Evolutionary conservation across 148 eudicot genomes (phyloP), one percentile per base, ranked within the genome.

Genomic region (Polygonum maritimum): DNA sequence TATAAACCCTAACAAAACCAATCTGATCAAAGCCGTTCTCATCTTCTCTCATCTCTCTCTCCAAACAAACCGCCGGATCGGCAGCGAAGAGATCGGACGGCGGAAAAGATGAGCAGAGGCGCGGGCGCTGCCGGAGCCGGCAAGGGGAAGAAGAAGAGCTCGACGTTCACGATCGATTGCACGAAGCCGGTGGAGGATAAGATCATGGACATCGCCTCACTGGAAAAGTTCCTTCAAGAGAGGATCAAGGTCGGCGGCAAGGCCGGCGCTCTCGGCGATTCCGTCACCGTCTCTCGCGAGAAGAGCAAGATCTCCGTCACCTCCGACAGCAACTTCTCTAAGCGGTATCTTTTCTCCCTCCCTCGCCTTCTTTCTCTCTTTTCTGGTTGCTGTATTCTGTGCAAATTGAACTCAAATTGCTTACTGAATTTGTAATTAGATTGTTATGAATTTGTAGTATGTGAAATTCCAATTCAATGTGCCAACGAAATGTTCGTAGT

Each of bases 181-280:
- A 48, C 83, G 9, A 89, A 89, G 83, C 93, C 93, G 15, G 93
- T 88, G 9, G 93, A 89, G 74, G 93, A 89, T 69, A 88, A 88
- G 84, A 89, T 89, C 78, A 89, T 89, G 93, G 93, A 89, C 63
- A 89, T 89, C 18, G 89, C 91, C 21, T 89, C 93, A 0, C 86
- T 89, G 3, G 93, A 89, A 75, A 89, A 89, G 89, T 89, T 89
- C 71, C 82, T 89, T 21, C 93, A 89, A 79, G 93, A 89, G 78
- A 79, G 91, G 6, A 89, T 89, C 70, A 89, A 89, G 69, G 93
- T 89, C 39, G 93, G 91, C 7, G 91, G 91, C 60, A 89, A 89
- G 63, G 88, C 93, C 45, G 93, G 93, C 44, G 86, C 86, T 74
- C 88, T 89, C 57, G 93, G 93, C n/a, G 93, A 89, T 72, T 76